Percentiles rank a stretch among this genome's conserved stretches.
These are phyloP conservation scores for Colletotrichum chlorophyti DNA, from an alignment of 2,329 filamentous ascomycete species.

Conservation along the genomic window DNA sequence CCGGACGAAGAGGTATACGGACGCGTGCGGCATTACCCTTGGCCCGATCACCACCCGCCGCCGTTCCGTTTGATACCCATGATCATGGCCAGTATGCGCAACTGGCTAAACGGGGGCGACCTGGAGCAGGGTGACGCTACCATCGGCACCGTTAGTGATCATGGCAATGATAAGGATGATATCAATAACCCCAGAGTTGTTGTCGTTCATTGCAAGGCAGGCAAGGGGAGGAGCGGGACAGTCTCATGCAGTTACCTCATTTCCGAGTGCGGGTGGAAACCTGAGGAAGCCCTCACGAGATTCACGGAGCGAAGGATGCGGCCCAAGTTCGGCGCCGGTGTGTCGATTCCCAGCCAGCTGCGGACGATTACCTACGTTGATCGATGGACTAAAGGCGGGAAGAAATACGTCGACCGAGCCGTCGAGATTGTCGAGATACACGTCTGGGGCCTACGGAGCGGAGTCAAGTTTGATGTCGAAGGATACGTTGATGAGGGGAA, in stretches of 20 bases:
- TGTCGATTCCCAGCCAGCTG: slow-evolving; percentile 92
- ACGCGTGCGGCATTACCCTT: slow-evolving; percentile 89
- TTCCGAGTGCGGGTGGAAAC: slow-evolving; percentile 74
- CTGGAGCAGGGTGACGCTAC: slow-evolving; percentile 32
- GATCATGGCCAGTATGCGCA: slow-evolving; percentile 91
- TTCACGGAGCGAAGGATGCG: slow-evolving; percentile 88
- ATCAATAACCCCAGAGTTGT: slow-evolving; percentile 65
- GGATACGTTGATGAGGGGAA: slow-evolving; percentile 90
- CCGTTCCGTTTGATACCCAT: slow-evolving; percentile 88
- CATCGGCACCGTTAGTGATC: slow-evolving; percentile 5
- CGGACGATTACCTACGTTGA: slow-evolving; percentile 90
- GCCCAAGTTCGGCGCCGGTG: slow-evolving; percentile 84
- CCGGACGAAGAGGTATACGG: slow-evolving; percentile 88
- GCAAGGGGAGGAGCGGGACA: slow-evolving; percentile 91
- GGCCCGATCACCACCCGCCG: slow-evolving; percentile 96
- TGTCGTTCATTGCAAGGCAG: slow-evolving; percentile 96
- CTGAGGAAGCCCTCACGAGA: slow-evolving; percentile 58
- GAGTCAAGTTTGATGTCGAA: slow-evolving; percentile 86
- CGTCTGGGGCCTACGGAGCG: slow-evolving; percentile 85
- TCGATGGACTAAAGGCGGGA: slow-evolving; percentile 77
- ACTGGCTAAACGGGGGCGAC: slow-evolving; percentile 73
- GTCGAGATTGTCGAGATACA: slow-evolving; percentile 90
- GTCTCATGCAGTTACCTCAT: slow-evolving; percentile 90
- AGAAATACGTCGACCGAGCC: slow-evolving; percentile 81
- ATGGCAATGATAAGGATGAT: slow-evolving; percentile 31